phyloP scores from a whole-genome alignment of 306 rosid species.

The Calophaca sinica region DNA sequence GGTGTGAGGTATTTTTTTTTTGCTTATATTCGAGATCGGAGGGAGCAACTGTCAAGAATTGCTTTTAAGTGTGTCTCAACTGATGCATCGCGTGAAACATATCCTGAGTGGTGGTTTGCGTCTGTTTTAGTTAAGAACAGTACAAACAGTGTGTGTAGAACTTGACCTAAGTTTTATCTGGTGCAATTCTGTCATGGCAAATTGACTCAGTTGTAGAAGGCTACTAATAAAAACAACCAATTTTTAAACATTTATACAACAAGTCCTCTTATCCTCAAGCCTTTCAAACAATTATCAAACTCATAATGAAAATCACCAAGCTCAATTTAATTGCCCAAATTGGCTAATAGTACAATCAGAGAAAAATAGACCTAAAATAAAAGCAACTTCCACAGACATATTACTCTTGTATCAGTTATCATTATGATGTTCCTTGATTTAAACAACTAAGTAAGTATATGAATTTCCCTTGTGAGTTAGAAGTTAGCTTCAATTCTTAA shows the following conservation, averaged over 20 bases:
- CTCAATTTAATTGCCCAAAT: neutral
- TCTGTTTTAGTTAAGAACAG: too few relatives aligned
- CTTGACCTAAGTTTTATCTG: too few relatives aligned
- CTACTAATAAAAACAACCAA: too few relatives aligned
- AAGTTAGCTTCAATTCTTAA: neutral
- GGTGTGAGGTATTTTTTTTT: too few relatives aligned
- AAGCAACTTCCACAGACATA: conserved; percentile 7
- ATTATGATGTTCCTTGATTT: neutral
- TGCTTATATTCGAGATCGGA: too few relatives aligned
- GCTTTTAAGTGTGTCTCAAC: too few relatives aligned
- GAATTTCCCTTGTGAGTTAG: neutral
- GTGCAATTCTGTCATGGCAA: too few relatives aligned
- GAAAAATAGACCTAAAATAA: neutral
- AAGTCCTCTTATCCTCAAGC: neutral
- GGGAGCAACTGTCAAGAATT: too few relatives aligned
- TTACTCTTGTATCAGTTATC: conserved; percentile 8
- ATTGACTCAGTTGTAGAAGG: too few relatives aligned
- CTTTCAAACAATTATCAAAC: neutral
- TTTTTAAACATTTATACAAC: neutral
- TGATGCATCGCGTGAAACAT: too few relatives aligned
- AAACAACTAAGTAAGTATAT: neutral
- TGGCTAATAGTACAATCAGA: neutral
- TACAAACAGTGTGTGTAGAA: too few relatives aligned
- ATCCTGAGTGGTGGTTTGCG: too few relatives aligned
- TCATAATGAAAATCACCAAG: neutral